Conservation (phyloP, 257 asterid genomes). For the Plantago major region DNA sequence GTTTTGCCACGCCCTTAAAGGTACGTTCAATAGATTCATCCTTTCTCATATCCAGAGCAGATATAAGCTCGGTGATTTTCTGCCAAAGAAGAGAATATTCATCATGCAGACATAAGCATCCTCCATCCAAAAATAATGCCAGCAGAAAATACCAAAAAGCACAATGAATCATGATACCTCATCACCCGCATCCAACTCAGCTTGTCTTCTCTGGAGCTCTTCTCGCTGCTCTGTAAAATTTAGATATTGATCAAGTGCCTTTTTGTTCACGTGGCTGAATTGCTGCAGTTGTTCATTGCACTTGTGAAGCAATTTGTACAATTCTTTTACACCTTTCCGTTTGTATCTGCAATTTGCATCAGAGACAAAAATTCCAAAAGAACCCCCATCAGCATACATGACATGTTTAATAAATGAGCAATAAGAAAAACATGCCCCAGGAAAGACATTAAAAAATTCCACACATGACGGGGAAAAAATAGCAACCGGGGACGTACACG, state of each 20-base stretch:
- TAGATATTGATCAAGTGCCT: slow-evolving; percentile 95
- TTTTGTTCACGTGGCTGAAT: slow-evolving; percentile 97
- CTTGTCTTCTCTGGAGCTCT: slow-evolving; percentile 92
- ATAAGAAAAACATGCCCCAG: neutral
- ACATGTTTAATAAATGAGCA: slow-evolving; percentile 1
- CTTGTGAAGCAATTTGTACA: slow-evolving; percentile 83
- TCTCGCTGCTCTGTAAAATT: slow-evolving; percentile 96
- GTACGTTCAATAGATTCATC: slow-evolving; percentile 99
- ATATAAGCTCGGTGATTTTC: slow-evolving; percentile 96
- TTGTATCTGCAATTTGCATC: slow-evolving; percentile 56
- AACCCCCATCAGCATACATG: slow-evolving; percentile 3
- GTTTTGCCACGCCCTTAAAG: slow-evolving; percentile 94
- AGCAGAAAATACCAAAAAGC: slow-evolving; percentile 13
- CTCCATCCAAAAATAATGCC: slow-evolving; percentile 8
- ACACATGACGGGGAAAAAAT: neutral
- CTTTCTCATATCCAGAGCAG: slow-evolving; percentile 93
- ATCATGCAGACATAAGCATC: slow-evolving; percentile 18
- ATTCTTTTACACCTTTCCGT: slow-evolving; percentile 66
- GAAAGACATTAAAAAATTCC: slow-evolving; percentile 2
- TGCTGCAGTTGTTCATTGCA: slow-evolving; percentile 88
- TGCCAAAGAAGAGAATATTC: slow-evolving; percentile 30
- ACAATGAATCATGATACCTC: slow-evolving; percentile 47
- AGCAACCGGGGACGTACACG: no score
- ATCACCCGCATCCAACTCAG: slow-evolving; percentile 94
- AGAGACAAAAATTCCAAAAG: slow-evolving; percentile 10